phyloP scores from a whole-genome alignment of 345 rosid species.

The Bretschneidera sinensis region DNA sequence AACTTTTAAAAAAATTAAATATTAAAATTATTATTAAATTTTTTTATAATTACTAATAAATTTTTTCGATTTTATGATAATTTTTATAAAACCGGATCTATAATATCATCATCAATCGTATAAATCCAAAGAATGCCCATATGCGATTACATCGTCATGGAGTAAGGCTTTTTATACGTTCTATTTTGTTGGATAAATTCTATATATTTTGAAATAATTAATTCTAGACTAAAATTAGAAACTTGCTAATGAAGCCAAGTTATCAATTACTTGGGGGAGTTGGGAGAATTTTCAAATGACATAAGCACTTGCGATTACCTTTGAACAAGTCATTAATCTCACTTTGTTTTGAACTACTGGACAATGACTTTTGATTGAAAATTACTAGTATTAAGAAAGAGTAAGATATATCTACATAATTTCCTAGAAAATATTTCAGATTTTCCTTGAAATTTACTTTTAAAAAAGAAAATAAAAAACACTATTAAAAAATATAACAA shows the following conservation, averaged over 20 bases:
- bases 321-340: conserved; percentile 20
- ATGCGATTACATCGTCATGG: conserved; percentile 17
- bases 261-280: no score
- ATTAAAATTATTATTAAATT: background rate
- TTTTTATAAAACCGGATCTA: background rate
- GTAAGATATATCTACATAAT: background rate
- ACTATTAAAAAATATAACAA: no score
- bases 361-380: background rate
- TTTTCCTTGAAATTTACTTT: background rate
- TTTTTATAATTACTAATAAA: no score
- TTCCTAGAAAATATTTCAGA: conserved; percentile 1
- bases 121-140: conserved; percentile 17
- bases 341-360: background rate
- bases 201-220: no score
- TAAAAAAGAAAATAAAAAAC: no score
- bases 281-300: background rate
- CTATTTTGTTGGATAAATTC: no score
- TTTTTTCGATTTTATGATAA: background rate
- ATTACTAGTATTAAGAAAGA: background rate
- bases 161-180: no score
- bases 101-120: background rate
- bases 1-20: background rate
- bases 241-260: conserved; percentile 22
- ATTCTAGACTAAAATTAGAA: background rate
- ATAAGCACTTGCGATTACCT: conserved; percentile 15